Evolutionary conservation across 805 yeast genomes (phyloP), one percentile per base, ranked within the genome.

Genomic region (Lachancea kluyveri): DNA sequence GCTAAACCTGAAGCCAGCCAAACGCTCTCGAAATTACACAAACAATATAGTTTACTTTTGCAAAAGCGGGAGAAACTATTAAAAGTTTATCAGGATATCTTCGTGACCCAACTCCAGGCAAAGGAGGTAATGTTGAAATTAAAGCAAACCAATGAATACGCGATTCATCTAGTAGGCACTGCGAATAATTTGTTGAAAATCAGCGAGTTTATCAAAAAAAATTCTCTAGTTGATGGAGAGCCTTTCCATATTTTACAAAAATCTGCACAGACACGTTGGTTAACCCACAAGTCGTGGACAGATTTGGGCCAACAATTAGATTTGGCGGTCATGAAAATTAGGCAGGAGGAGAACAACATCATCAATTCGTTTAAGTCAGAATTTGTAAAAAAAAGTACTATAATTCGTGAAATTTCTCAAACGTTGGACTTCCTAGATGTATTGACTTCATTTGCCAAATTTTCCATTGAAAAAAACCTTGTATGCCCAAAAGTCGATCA

Each of bases 361-460:
- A 55, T 86, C 5, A 63, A 64, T 4, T 51, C 55, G 1, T 60
- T 87, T 21, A 67, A 74, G 22, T 37, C 39, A 2, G 56, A 62
- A 24, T 70, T 79, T 1, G 50, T 82, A 1, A 53, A 52, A 0
- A 48, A 60, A 22, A 62, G 74, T 15, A 43, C 63, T 1, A 59
- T 62, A 2, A 60, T 86, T 3, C 62, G 94, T 24, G 44, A 54
- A 22, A 59, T 72, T 33, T 60, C 82, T 31, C 51, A 65, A 33
- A 45, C 65, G 24, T 56, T 78, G 17, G 95, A 86, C 40, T 68
- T 69, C 30, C 45, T 88, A 5, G 98, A 90, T 54, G 75, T 79
- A 0, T 62, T 82, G 1, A 59, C 76, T 8, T 79, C 94, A 0
- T 83, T 92, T 57, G 79, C 94, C 0, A 54, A 60, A 1, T 57